phyloP scores from a whole-genome alignment of 1,284 basidiomycete species.

The Rhodotorula mucilaginosa region DNA sequence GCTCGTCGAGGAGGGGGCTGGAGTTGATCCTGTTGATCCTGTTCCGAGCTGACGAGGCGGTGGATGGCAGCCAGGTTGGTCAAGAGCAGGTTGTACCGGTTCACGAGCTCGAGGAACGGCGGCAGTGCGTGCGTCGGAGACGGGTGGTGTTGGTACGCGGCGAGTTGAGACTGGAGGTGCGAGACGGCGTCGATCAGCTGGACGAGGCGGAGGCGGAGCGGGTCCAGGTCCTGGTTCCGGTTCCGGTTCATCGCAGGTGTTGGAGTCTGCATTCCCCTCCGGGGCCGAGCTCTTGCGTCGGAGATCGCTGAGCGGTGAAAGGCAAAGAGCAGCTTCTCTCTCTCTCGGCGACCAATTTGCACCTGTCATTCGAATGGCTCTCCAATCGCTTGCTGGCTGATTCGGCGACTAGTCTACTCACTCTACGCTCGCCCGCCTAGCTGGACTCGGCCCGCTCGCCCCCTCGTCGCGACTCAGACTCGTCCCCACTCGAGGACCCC shows the following conservation, averaged over 20 bases:
- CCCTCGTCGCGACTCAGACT: no score
- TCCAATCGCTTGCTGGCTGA: no score
- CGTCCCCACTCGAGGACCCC: no score
- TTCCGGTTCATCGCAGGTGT: no score
- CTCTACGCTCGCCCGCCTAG: no score
- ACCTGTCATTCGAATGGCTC: no score
- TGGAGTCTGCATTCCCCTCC: no score
- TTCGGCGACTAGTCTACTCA: no score
- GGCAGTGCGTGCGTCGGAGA: slow-evolving; percentile 20
- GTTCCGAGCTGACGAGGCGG: slow-evolving; percentile 12
- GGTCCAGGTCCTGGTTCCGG: slow-evolving; percentile 18
- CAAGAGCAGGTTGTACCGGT: slow-evolving; percentile 29
- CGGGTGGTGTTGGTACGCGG: slow-evolving; percentile 13
- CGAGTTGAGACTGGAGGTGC: slow-evolving; percentile 24
- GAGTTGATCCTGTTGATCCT: slow-evolving; percentile 14
- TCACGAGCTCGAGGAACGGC: slow-evolving; percentile 28
- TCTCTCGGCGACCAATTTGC: no score
- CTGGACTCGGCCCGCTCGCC: no score
- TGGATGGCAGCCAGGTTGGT: slow-evolving; percentile 23
- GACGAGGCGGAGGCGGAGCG: slow-evolving; percentile 36
- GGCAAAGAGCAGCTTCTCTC: neutral
- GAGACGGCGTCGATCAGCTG: slow-evolving; percentile 32
- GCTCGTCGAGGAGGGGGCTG: slow-evolving; percentile 7
- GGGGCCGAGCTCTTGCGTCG: no score
- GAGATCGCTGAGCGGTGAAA: neutral